Evolutionary conservation across 768 basidiomycete genomes (phyloP), one percentile per base, ranked within the genome.

Genomic region (Cubamyces sp.): DNA sequence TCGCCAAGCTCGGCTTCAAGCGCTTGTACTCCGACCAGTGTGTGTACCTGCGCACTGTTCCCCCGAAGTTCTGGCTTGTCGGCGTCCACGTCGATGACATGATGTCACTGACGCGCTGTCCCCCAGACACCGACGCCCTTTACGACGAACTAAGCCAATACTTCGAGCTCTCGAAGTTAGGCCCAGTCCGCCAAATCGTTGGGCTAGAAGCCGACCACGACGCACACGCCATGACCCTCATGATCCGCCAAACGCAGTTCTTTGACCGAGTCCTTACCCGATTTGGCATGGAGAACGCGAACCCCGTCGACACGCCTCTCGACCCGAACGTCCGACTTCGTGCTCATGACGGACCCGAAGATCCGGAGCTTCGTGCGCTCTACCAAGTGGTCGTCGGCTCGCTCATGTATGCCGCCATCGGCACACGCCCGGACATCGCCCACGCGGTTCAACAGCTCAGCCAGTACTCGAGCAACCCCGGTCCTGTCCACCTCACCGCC

Each of bases 241-340:
- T 60, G 0, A 52, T 75, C 8, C 65, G 60, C 0, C 73, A 75
- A 48, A 39, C 34, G 1, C 50, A 64, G 16, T 72, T 75, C 48
- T 65, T 70, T 42, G 34, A 59, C 5, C 41, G 60, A 3, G 60
- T 74, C 1, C 58, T 72, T 0, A 49, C 60, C 6, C 57, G 54
- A 5, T 76, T 71, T 40, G 58, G 66, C 1, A 51, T 77, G 50
- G 40, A 43, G 3, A 64, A 74, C 25, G 55, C 61, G 11, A 64
- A 71, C 41, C 60, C 67, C 2, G 60, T 69, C 1, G 46, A 46
- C 14, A 71, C 67, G 3, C 71, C 71, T 15, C 64, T 70, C 37
- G 61, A 66, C 7, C 60, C 63, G 2, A 42, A 64, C 28, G 1
- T 49, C 15, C 12, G 5, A 19, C 54, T 73, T 0, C 41, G 48